Evolutionary conservation across 2,329 filamentous ascomycete genomes (phyloP).

Genomic region (Bipolaris victoriae): DNA sequence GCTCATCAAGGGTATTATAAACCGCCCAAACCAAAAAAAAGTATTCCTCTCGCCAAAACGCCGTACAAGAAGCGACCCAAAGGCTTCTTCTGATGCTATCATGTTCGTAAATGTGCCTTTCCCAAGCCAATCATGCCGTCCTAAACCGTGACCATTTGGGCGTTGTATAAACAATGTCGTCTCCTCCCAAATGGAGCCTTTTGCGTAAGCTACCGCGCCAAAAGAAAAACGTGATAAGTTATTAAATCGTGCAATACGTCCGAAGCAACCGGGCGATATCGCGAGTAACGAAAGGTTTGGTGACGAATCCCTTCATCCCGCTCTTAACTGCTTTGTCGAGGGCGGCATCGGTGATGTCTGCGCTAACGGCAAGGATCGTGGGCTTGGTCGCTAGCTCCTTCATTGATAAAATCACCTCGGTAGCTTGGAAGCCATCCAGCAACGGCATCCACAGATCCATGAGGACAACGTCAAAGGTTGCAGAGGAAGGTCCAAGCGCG

Average conservation of each 20-base stretch:
- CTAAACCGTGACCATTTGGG: not conserved
- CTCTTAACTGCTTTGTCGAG: slow-evolving; percentile 65
- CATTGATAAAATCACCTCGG: slow-evolving; percentile 65
- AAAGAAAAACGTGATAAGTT: slow-evolving; percentile 9
- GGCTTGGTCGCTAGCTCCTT: slow-evolving; percentile 36
- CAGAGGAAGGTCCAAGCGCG: slow-evolving; percentile 24
- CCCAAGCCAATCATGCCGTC: slow-evolving; percentile 8
- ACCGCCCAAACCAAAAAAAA: slow-evolving; percentile 9
- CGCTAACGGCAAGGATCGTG: slow-evolving; percentile 67
- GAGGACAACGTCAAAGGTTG: slow-evolving; percentile 66
- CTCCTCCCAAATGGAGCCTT: slow-evolving; percentile 16
- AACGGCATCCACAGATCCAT: slow-evolving; percentile 82
- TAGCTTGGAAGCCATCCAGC: slow-evolving; percentile 74
- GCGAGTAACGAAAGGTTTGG: slow-evolving; percentile 69
- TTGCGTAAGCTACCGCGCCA: slow-evolving; percentile 5
- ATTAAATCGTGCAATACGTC: slow-evolving; percentile 50
- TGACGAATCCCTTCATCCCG: slow-evolving; percentile 72
- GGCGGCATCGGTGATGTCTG: slow-evolving; percentile 69
- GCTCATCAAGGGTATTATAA: slow-evolving; percentile 21
- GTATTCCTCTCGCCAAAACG: slow-evolving; percentile 14
- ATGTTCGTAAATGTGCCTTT: slow-evolving; percentile 26
- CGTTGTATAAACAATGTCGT: slow-evolving; percentile 17
- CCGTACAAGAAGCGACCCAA: slow-evolving; percentile 14
- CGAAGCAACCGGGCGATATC: slow-evolving; percentile 67
- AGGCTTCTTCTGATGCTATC: slow-evolving; percentile 21